Conservation (phyloP, 1,284 basidiomycete species). For the Meira miltonrushii region DNA sequence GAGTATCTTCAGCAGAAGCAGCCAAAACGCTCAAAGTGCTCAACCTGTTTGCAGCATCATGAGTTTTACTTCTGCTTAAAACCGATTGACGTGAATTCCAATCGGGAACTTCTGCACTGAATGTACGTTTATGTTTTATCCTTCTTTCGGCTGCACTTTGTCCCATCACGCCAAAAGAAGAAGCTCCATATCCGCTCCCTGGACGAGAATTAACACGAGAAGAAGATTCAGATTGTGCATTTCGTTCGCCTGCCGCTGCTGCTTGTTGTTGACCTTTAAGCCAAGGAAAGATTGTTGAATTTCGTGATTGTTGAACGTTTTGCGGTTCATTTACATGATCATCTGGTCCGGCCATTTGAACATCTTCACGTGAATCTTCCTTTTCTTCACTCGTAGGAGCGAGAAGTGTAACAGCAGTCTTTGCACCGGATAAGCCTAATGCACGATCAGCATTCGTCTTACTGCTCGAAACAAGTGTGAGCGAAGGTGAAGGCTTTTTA, state of each 20-base stretch:
- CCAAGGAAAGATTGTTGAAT: not conserved
- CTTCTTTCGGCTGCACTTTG: constrained; percentile 9
- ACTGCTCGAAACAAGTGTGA: not conserved
- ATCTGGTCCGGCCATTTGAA: not conserved
- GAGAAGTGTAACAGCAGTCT: not conserved
- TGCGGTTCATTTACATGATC: not conserved
- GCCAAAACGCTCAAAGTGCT: too few species aligned
- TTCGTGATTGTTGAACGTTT: not conserved
- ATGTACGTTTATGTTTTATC: constrained; percentile 9
- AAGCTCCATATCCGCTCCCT: not conserved
- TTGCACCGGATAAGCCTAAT: not conserved
- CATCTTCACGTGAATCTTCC: not conserved
- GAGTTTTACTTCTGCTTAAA: not conserved
- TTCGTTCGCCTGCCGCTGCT: not conserved
- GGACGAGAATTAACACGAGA: not conserved
- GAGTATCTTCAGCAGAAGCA: too few species aligned
- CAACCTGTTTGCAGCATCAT: too few species aligned
- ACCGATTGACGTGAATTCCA: not conserved
- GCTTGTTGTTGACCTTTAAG: not conserved
- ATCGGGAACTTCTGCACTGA: constrained; percentile 6
- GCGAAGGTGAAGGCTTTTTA: constrained; percentile 3
- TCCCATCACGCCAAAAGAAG: constrained; percentile 3
- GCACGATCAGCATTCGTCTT: constrained; percentile 3
- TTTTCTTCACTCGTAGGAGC: too few species aligned
- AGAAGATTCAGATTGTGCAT: not conserved